Evolutionary conservation across 208 protist species (phyloP), one percentile per base, ranked within the genome.

Genomic region (Trypanosoma conorhini): DNA sequence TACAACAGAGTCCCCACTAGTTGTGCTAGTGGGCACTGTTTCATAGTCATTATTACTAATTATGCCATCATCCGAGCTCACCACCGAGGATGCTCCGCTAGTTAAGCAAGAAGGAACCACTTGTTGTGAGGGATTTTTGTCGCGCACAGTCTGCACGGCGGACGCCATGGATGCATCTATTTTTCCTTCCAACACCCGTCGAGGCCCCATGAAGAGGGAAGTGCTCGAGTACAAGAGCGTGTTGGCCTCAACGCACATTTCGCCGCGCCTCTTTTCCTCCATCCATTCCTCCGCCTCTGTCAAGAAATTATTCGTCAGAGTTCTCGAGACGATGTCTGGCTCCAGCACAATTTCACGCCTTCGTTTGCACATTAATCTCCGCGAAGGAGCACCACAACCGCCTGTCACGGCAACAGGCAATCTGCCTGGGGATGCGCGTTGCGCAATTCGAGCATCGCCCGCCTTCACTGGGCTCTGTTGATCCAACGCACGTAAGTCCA

Each of bases 181-280:
- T 56, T 48, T 62, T 52, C 68, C 67, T 22, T 69, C 75, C 26
- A 83, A 9, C 4, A 76, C 81, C 3, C 33, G 38, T 17, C 90
- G 79, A 22, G 90, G 87, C 0, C 90, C 90, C 87, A 95, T 90
- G 62, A 93, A 95, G 30, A 95, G 82, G 0, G 90, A 89, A 12
- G 81, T 89, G 69, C 79, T 91, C 22, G 80, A 84, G 65, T 85
- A 64, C 17, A 72, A 55, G 56, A 95, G 78, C 9, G 61, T 69
- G 74, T 95, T 95, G 30, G 82, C 44, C 38, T 82, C 35, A 17
- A 91, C 62, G 24, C 71, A 66, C n/a, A 77, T 65, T 69, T 90
- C 85, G 30, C 81, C 72, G 15, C 55, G 65, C 33, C 73, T 56
- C 8, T 76, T 72, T 58, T 86, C 74, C 21, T 80, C 67, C 4